phyloP scores from a whole-genome alignment of 805 yeast species.

The Wickerhamomyces bisporus region DNA sequence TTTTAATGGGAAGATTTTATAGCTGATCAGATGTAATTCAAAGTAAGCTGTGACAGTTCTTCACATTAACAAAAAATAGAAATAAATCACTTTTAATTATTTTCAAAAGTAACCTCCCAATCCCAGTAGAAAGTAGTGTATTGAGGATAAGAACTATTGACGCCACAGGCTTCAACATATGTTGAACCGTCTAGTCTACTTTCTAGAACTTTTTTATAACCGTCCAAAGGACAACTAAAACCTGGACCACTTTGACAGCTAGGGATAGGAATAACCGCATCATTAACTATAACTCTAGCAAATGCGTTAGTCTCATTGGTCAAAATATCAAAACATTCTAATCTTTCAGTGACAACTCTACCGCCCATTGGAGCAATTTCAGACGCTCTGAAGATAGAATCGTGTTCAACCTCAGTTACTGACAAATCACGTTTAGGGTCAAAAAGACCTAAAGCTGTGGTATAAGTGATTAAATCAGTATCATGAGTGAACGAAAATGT shows the following conservation, averaged over 20 bases:
- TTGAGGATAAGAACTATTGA: slow-evolving; percentile 14
- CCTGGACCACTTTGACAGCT: slow-evolving; percentile 51
- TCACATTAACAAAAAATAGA: neutral
- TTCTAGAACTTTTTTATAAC: slow-evolving; percentile 28
- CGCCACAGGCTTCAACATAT: slow-evolving; percentile 30
- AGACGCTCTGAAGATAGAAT: slow-evolving; percentile 40
- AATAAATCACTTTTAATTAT: slow-evolving; percentile 10
- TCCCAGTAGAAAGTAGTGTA: slow-evolving; percentile 19
- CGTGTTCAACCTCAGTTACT: slow-evolving; percentile 39
- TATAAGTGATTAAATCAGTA: slow-evolving; percentile 53
- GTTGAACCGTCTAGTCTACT: slow-evolving; percentile 25
- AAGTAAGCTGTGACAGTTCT: slow-evolving; percentile 4
- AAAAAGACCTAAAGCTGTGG: slow-evolving; percentile 59
- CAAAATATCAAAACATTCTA: slow-evolving; percentile 34
- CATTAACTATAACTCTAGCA: slow-evolving; percentile 46
- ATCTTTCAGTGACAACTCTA: slow-evolving; percentile 44
- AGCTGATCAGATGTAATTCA: too few relatives aligned
- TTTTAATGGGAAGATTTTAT: too few relatives aligned
- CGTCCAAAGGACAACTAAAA: slow-evolving; percentile 37
- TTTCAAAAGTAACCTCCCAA: slow-evolving; percentile 16
- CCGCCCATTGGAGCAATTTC: slow-evolving; percentile 58
- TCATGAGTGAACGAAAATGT: slow-evolving; percentile 77
- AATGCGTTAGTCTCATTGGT: slow-evolving; percentile 26
- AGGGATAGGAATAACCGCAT: slow-evolving; percentile 48
- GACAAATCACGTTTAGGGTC: slow-evolving; percentile 35